Evolutionary conservation across 1,139 yeast genomes (phyloP), one percentile per base, ranked within the genome.

Genomic region (Pneumocystis murina): DNA sequence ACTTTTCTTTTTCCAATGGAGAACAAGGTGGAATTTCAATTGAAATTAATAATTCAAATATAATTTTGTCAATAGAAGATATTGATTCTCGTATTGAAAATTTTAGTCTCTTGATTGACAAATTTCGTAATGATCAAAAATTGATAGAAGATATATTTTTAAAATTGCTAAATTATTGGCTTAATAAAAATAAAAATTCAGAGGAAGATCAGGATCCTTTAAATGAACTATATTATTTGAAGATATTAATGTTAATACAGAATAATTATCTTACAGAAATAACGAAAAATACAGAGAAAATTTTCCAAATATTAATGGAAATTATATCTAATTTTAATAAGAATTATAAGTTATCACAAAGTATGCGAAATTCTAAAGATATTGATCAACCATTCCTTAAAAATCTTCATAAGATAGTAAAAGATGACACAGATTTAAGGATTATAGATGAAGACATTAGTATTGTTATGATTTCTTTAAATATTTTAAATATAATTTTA

Each of bases 11-110:
- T 68, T 76, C 73, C 28, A 69, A 76, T 36, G 85, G 85, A 1
- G 81, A 82, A 2, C 80, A 84, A 65, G 81, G 79, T 0, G 74
- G 87, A 57, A 79, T 85, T 0, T 81, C 81, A 62, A 82, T 87
- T 10, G 55, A 48, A 48, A 48, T 48, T 24, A 72, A 69, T 16
- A 58, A 59, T 30, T 39, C 62, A 14, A 59, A 48, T n/a, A 48
- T 54, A 16, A 48, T 62, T n/a, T 41, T 57, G 20, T 36, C 57
- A 24, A 40, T 35, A 14, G 54, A 57, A 12, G 36, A 58, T 35
- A 30, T 59, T 33, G 43, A 35, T n/a, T 24, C 60, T 12, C 65
- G 67, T 12, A 16, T 64, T 40, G 63, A 35, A 28, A 62, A 61
- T 17, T 59, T 66, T 30, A 66, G 62, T 16, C 41, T 35, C 7